Evolutionary conservation across 106 monocot genomes (phyloP).

Genomic region (Acorus gramineus): DNA sequence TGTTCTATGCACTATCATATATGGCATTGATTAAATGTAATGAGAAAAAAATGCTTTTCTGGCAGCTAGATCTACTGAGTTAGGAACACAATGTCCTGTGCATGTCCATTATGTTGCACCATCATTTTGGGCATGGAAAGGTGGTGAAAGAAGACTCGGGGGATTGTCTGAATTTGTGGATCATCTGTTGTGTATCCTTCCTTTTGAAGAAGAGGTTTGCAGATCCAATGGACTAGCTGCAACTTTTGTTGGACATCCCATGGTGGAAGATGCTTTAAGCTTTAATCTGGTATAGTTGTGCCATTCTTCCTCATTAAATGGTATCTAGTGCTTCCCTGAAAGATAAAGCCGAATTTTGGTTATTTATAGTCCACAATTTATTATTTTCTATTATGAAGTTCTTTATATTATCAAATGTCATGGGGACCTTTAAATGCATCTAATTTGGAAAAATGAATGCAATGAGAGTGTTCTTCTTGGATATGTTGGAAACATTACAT

Average conservation of each 20-base stretch:
- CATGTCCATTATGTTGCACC: slow-evolving; percentile 93
- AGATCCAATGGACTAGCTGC: slow-evolving; percentile 58
- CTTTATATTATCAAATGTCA: no score
- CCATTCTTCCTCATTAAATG: not conserved
- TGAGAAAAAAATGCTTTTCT: slow-evolving; percentile 10
- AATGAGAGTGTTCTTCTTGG: no score
- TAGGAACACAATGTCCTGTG: slow-evolving; percentile 22
- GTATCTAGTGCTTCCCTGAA: no score
- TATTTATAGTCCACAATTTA: no score
- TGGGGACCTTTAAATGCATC: no score
- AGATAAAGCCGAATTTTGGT: no score
- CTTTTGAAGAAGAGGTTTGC: slow-evolving; percentile 88
- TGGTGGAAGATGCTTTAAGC: slow-evolving; percentile 51
- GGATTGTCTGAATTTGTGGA: slow-evolving; percentile 49
- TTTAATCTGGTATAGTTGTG: slow-evolving; percentile 33
- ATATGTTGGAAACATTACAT: no score
- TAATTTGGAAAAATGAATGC: no score
- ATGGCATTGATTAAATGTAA: not conserved
- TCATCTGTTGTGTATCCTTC: slow-evolving; percentile 88
- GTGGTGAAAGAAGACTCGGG: slow-evolving; percentile 69
- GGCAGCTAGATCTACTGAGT: slow-evolving; percentile 35
- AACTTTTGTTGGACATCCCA: slow-evolving; percentile 90
- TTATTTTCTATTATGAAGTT: no score
- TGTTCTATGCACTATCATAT: not conserved
- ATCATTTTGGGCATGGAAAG: slow-evolving; percentile 99